Evolutionary conservation across 2,329 filamentous ascomycete species (phyloP).

Genomic region (Tolypocladium ophioglossoides): DNA sequence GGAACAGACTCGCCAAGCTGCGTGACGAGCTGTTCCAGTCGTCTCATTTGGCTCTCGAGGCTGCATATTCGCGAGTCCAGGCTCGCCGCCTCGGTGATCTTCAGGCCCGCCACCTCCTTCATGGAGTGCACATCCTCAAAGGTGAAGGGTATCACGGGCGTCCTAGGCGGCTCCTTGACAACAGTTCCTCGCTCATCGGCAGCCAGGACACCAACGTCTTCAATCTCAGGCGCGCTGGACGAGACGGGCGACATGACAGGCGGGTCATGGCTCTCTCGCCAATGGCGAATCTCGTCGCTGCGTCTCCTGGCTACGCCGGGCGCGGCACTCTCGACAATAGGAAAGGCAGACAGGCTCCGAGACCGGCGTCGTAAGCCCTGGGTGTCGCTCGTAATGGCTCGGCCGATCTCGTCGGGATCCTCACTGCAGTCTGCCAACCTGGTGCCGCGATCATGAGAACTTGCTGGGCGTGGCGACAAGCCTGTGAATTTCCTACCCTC

Average conservation of each 20-base stretch:
- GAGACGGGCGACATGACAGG: conserved; percentile 41
- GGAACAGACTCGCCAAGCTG: conserved; percentile 37
- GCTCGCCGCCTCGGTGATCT: conserved; percentile 44
- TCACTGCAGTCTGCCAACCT: conserved; percentile 25
- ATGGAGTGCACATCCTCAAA: conserved; percentile 38
- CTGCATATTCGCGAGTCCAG: conserved; percentile 41
- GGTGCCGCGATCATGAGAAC: conserved; percentile 41
- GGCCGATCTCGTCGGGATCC: conserved; percentile 46
- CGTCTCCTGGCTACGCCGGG: conserved; percentile 33
- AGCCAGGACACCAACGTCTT: conserved; percentile 17
- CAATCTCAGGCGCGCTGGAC: conserved; percentile 29
- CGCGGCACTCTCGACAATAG: conserved; percentile 23
- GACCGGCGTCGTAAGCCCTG: conserved; percentile 42
- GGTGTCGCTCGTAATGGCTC: conserved; percentile 48
- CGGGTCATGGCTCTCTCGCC: conserved; percentile 49
- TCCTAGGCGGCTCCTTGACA: conserved; percentile 21
- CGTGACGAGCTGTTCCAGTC: conserved; percentile 41
- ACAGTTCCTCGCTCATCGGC: conserved; percentile 21
- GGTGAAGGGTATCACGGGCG: conserved; percentile 40
- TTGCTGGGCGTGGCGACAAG: conserved; percentile 51
- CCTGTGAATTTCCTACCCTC: conserved; percentile 37
- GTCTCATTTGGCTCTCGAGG: conserved; percentile 41
- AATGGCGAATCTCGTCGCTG: conserved; percentile 54
- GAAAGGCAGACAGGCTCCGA: conserved; percentile 46
- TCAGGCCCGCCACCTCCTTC: conserved; percentile 41